Base-by-base conservation (phyloP, 176 grass and related monocot genomes). In the Avena insularis region DNA sequence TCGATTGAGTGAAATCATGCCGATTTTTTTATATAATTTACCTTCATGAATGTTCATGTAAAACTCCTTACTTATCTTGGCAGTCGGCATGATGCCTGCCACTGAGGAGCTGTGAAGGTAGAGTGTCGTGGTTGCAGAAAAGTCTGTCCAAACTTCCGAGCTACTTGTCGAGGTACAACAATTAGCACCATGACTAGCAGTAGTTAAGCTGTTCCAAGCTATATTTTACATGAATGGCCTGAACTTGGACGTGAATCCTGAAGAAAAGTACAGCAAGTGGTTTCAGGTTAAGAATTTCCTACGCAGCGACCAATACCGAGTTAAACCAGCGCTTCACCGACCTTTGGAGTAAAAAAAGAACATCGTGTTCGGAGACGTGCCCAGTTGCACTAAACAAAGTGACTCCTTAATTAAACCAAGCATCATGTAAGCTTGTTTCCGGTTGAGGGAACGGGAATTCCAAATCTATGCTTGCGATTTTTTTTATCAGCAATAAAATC, bases 201-300 rank as follows among this genome's bases (percentile, higher is more conserved):
- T 51, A 59, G 5, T 54, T 8, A 82, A 82, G 15, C 53, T 29
- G 14, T 23, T 25, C 7, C 21, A 86, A 20, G 16, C 55, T 35
- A 77, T 82, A 48, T 13, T 25, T 83, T 57, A 60, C 45, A 71
- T 36, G 54, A 53, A 64, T 74, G 36, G 1, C 57, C 80, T 87
- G 47, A 87, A 90, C 80, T 66, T 87, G 85, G 57, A 74, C 79
- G 8, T 60, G 21, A 58, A 83, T 73, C 3, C 36, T 67, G 67
- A 80, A 87, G 47, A 56, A 75, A 38, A 87, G 75, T 75, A 57
- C 75, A 75, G 7, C 81, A 84, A 84, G 20, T 87, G 14, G 81
- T 6, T 45, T 59, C 65, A 67, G 33, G 66, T 38, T 87, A 84
- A 45, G 48, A 14, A 0, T 74, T 65, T 73, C 21, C 79, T 33